phyloP scores from a whole-genome alignment of 176 grass and related monocot species.

The Aegilops tauschii region DNA sequence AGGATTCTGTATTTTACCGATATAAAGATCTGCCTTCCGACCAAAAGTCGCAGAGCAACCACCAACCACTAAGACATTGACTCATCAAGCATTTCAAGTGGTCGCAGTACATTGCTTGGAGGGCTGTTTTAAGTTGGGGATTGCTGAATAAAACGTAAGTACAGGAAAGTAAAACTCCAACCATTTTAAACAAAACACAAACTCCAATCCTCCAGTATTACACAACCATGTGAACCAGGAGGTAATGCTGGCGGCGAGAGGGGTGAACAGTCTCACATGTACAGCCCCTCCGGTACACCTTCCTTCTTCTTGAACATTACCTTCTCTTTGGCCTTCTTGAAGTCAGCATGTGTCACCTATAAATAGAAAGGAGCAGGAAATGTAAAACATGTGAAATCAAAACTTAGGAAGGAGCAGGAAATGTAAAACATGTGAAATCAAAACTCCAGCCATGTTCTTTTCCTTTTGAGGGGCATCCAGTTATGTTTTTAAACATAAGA shows the following conservation, averaged over 20 bases:
- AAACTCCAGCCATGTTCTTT: too few species aligned
- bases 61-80: neutral
- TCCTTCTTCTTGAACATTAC: slow-evolving; percentile 99
- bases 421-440: too few species aligned
- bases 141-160: slow-evolving; percentile 3
- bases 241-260: neutral
- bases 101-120: slow-evolving; percentile 11
- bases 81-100: neutral
- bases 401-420: too few species aligned
- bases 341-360: slow-evolving; percentile 84
- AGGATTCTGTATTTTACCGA: too few species aligned
- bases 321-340: slow-evolving; percentile 98
- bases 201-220: slow-evolving; percentile 1
- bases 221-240: neutral
- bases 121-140: neutral
- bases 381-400: too few species aligned
- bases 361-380: neutral
- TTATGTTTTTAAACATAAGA: neutral
- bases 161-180: neutral
- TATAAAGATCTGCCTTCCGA: neutral
- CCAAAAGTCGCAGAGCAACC: neutral
- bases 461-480: too few species aligned
- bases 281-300: slow-evolving; percentile 91
- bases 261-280: slow-evolving; percentile 53
- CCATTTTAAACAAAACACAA: slow-evolving; percentile 13